A percentile compares a stretch with the other conserved stretches of the same genome.
These are phyloP conservation scores for Spinellus fusiger DNA, from an alignment of 192 early-diverging fungal genomes.

Conservation along the genomic window DNA sequence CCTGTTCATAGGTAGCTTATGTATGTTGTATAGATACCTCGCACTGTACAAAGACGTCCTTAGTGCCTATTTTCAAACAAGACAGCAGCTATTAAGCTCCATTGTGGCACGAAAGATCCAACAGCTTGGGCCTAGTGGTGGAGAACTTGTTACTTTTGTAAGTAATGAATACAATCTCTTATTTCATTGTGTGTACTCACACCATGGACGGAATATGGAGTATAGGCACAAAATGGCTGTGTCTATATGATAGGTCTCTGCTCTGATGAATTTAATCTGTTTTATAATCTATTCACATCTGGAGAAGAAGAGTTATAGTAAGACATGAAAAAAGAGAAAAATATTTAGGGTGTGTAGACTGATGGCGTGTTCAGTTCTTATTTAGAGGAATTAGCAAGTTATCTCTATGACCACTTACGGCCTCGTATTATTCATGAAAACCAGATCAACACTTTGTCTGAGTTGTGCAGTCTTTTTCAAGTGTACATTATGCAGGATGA, in stretches of 20 bases:
- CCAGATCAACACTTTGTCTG: slow-evolving; percentile 75
- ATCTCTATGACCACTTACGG: slow-evolving; percentile 80
- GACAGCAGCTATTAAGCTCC: slow-evolving; percentile 62
- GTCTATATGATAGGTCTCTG: slow-evolving; percentile 83
- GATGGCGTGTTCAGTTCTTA: background rate
- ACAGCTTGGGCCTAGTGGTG: slow-evolving; percentile 43
- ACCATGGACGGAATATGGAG: background rate
- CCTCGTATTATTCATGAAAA: slow-evolving; percentile 85
- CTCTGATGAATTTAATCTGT: slow-evolving; percentile 77
- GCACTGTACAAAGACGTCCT: slow-evolving; percentile 72
- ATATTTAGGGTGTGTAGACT: background rate
- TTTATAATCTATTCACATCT: slow-evolving; percentile 70
- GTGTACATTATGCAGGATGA: slow-evolving; percentile 48
- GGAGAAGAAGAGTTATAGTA: slow-evolving; percentile 73
- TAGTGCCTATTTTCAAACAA: slow-evolving; percentile 65
- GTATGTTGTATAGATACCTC: slow-evolving; percentile 43
- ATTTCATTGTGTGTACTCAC: background rate
- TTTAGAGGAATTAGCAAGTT: slow-evolving; percentile 58
- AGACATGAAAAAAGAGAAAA: slow-evolving; percentile 12
- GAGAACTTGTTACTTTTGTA: slow-evolving; percentile 54
- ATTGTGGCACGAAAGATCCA: slow-evolving; percentile 59
- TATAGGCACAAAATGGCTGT: slow-evolving; percentile 67
- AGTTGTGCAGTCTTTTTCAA: slow-evolving; percentile 68
- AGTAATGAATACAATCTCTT: slow-evolving; percentile 10
- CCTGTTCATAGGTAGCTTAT: background rate